Conservation (phyloP, 1,284 basidiomycete species). For the Ganoderma lingzhi region DNA sequence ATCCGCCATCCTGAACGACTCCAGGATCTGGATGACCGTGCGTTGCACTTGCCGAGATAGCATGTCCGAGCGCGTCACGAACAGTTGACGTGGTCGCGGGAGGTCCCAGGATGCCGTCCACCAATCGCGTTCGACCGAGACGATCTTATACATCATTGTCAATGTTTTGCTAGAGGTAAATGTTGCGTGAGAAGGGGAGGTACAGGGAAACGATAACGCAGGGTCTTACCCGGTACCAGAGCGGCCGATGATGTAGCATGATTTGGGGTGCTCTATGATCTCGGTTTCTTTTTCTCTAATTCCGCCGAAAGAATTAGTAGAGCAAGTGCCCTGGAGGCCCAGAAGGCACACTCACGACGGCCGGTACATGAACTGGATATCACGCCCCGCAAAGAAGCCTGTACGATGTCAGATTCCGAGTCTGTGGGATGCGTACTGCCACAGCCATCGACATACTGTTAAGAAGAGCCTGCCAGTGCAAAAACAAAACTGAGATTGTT, state of each 20-base stretch:
- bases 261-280: constrained; percentile 65
- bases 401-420: background rate
- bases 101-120: constrained; percentile 41
- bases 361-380: constrained; percentile 59
- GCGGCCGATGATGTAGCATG: constrained; percentile 70
- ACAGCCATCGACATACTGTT: background rate
- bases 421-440: background rate
- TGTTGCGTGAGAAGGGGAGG: background rate
- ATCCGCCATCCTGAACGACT: constrained; percentile 52
- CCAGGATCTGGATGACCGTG: constrained; percentile 61
- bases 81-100: constrained; percentile 62
- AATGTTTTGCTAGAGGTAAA: constrained; percentile 71
- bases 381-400: constrained; percentile 53
- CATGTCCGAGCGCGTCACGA: constrained; percentile 74
- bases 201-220: background rate
- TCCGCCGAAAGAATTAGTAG: background rate
- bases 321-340: background rate
- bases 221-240: constrained; percentile 64
- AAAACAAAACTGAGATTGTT: background rate
- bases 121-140: constrained; percentile 64
- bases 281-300: constrained; percentile 60
- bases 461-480: background rate
- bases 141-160: constrained; percentile 77
- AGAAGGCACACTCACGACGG: constrained; percentile 51
- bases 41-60: constrained; percentile 70